Base-by-base conservation (phyloP, 768 basidiomycete species). In the Phaffia australis region DNA sequence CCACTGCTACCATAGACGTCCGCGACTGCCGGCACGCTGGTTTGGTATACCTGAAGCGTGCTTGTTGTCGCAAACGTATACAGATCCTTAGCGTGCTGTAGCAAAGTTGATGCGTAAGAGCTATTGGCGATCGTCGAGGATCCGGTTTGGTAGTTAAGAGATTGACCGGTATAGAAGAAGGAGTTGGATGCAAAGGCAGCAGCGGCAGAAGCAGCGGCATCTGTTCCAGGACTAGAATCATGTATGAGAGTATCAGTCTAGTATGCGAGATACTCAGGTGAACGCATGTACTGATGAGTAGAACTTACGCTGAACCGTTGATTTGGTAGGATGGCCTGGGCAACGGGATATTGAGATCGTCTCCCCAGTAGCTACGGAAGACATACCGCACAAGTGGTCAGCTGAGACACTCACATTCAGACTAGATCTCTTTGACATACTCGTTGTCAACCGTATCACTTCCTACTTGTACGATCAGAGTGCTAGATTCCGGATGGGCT, bases 141-240 rank as follows among this genome's bases (percentile, higher is more conserved):
- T 0, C 65, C 66, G 1, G 27, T 51, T 46, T n/a, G 11, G 60
- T 61, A 61, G 27, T 21, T 74, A 72, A 88, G 82, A 47, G 79
- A 72, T 68, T 79, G 80, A 71, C 81, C 81, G 68, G 83, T 80
- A 72, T 95, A 97, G 32, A 97, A 81, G 66, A 83, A 82, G 1
- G 92, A 86, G 71, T 88, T 90, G 0, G 91, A 83, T 16, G 92
- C 82, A 73, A 95, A 92, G 19, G 93, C 91, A 1, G 89, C 87
- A 1, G 92, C 84, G 6, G 87, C 83, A 55, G 83, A 82, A 0
- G 92, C 89, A 15, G 88, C 89, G 21, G 83, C 90, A 71, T 97
- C 92, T 0, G 93, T 95, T 56, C 92, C 93, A 0, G 92, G 89
- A 61, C 83, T 67, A 56, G 21, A 80, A 56, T 46, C 63, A 7